Evolutionary conservation across 768 basidiomycete species (phyloP).

Genomic region (Termitomyces sp.): DNA sequence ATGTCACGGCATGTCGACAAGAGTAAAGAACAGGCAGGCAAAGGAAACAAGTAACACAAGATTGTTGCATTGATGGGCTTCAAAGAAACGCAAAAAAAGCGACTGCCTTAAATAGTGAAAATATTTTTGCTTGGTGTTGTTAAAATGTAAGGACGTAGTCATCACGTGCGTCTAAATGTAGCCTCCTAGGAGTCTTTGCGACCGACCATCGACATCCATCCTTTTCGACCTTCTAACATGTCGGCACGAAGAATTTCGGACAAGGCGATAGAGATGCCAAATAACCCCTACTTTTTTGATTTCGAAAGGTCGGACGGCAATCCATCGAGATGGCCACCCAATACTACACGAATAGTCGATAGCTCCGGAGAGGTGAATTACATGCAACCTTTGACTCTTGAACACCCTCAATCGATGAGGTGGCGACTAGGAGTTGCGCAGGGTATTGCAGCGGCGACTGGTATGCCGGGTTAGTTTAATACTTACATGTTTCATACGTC

Average conservation of each 20-base stretch:
- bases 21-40: not conserved
- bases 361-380: constrained; percentile 66
- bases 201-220: not conserved
- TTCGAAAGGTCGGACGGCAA: constrained; percentile 65
- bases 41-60: not conserved
- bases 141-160: not conserved
- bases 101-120: not conserved
- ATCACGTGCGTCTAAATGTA: constrained; percentile 6
- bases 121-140: constrained; percentile 4
- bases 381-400: constrained; percentile 51
- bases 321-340: constrained; percentile 47
- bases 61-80: not conserved
- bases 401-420: constrained; percentile 48
- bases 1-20: constrained; percentile 36
- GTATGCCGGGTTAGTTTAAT: constrained; percentile 44
- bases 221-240: constrained; percentile 12
- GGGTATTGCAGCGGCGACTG: constrained; percentile 38
- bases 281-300: constrained; percentile 50
- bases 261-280: constrained; percentile 33
- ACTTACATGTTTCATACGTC: not conserved
- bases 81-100: not conserved
- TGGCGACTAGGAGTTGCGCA: constrained; percentile 51
- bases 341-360: constrained; percentile 51
- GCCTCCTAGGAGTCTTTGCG: no score
- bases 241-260: constrained; percentile 26